Base-by-base conservation (phyloP, 2,329 filamentous ascomycete species). In the Achaetomium macrosporum region DNA sequence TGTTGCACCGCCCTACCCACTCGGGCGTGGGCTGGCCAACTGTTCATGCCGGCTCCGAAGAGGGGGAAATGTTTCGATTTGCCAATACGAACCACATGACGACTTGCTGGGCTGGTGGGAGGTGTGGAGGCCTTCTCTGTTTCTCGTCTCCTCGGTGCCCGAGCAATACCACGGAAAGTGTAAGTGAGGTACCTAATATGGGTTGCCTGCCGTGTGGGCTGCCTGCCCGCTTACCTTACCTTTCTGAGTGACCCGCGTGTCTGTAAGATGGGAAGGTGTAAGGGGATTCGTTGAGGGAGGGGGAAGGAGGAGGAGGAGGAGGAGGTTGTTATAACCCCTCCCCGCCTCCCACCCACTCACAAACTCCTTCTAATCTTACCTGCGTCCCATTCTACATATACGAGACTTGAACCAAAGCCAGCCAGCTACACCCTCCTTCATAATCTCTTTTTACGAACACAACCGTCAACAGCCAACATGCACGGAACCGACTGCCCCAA, bases 401-500 rank as follows among this genome's bases (percentile, higher is more conserved):
- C 25, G 25, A 25, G 25, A 25, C 25, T 7, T 7, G 11, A 50
- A 16, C 12, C 31, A 13, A 17, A 11, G 25, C 20, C 40, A 40
- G 6, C 42, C 1, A 44, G 5, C 20, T 10, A 36, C 10, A 39
- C 17, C 33, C 36, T 29, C 30, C 16, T 44, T 37, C 36, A 31
- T 12, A 8, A 36, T 13, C 39, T 39, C 13, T 20, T 35, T 20
- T 25, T 30, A 16, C 52, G 53, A 53, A 20, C 35, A 44, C 37
- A 13, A 50, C 30, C 31, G 33, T 17, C 37, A 49, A 35, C 31
- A 31, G 45, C 35, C 46, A 61, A 42, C 25, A 75, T 75, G 72
- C 71, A 74, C 65, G 66, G 63, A 65, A 61, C 64, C 53, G 59
- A 65, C 61, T 83, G 79, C 74, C 79, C 79, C 71, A 81, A 78